These are phyloP conservation scores for Fusarium luffae DNA, from an alignment of 2,329 filamentous ascomycete genomes.

Conservation along the genomic window DNA sequence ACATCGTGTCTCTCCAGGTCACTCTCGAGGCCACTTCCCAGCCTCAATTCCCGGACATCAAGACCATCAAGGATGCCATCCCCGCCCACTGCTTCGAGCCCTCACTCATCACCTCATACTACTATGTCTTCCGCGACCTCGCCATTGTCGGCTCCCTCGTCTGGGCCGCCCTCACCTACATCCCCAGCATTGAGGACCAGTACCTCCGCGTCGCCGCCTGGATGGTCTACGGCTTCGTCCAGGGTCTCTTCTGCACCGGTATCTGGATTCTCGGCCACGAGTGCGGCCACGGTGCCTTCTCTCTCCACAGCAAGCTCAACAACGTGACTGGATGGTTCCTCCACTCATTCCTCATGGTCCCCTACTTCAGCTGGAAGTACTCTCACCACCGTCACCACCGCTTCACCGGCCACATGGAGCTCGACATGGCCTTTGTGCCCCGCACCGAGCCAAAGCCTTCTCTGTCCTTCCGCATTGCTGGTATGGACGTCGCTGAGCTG, in stretches of 20 bases:
- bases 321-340: constrained; percentile 70
- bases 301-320: constrained; percentile 66
- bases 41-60: constrained; percentile 45
- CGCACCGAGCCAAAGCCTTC: constrained; percentile 54
- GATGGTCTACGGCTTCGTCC: constrained; percentile 69
- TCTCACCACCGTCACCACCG: constrained; percentile 77
- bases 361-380: constrained; percentile 80
- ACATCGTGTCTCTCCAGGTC: constrained; percentile 20
- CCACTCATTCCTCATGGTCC: constrained; percentile 74
- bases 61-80: constrained; percentile 59
- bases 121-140: constrained; percentile 68
- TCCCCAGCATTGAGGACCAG: constrained; percentile 60
- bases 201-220: constrained; percentile 61
- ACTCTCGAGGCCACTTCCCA: constrained; percentile 34
- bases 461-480: constrained; percentile 49
- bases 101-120: constrained; percentile 61
- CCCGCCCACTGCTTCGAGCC: constrained; percentile 71
- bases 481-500: constrained; percentile 61
- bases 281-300: constrained; percentile 76
- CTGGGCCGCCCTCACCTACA: constrained; percentile 64
- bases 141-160: constrained; percentile 60
- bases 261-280: constrained; percentile 79
- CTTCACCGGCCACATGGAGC: constrained; percentile 74
- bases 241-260: constrained; percentile 74
- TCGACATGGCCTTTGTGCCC: constrained; percentile 74